phyloP scores from a whole-genome alignment of 1,139 yeast species.

The Yamadazyma atmosphaerica region DNA sequence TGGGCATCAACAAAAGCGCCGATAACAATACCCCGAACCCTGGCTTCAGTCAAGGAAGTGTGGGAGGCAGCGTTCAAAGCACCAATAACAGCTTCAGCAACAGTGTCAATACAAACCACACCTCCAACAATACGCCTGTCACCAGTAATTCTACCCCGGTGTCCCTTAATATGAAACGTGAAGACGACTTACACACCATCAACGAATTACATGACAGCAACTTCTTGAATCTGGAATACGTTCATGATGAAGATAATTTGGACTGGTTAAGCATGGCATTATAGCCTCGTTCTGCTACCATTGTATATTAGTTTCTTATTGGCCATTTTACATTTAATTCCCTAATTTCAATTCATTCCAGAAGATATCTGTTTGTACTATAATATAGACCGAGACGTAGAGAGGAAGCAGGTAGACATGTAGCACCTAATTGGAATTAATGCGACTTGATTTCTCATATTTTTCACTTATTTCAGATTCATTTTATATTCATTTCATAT shows the following conservation, averaged over 20 bases:
- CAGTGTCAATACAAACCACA: slow-evolving; percentile 1
- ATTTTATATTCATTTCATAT: too few species aligned
- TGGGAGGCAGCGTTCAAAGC: neutral
- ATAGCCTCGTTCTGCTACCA: slow-evolving; percentile 14
- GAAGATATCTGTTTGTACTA: slow-evolving; percentile 2
- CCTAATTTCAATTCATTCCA: neutral
- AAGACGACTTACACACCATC: slow-evolving; percentile 19
- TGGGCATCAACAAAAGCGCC: slow-evolving; percentile 9
- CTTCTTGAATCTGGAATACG: slow-evolving; percentile 16
- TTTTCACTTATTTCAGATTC: too few species aligned
- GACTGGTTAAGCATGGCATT: slow-evolving; percentile 44
- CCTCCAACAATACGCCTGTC: slow-evolving; percentile 8
- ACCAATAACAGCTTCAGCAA: slow-evolving; percentile 1
- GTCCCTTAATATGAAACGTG: slow-evolving; percentile 10
- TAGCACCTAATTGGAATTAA: too few species aligned
- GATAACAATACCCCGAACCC: neutral
- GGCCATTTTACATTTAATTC: neutral
- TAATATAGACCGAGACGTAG: too few species aligned
- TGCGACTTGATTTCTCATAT: too few species aligned
- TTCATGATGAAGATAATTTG: slow-evolving; percentile 26
- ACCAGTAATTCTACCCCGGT: slow-evolving; percentile 12
- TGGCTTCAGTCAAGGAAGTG: neutral
- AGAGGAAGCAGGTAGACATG: too few species aligned
- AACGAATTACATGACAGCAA: slow-evolving; percentile 18
- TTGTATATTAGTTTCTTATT: neutral